Base-by-base conservation (phyloP, 2,329 filamentous ascomycete species). In the Colletotrichum tofieldiae region DNA sequence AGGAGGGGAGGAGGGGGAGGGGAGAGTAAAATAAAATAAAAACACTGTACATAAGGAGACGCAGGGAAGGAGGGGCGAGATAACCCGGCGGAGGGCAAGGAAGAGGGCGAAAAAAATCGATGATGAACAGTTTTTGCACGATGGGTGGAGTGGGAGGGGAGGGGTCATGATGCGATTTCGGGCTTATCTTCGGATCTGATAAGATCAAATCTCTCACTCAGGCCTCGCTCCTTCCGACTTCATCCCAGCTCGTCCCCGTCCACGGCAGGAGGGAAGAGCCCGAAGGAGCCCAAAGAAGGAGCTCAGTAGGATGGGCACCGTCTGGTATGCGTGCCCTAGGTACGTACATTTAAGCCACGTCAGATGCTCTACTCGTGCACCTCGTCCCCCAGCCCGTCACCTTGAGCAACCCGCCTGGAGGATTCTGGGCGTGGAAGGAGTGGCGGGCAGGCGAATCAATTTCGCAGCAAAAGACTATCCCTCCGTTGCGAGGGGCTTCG, bases 151-250 rank as follows among this genome's bases (percentile, higher is more conserved):
- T 43, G 47, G 29, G 54, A 39, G 37, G 23, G 41, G 67, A 61
- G 39, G 61, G 55, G 62, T 58, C 60, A 63, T 68, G 61, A 47
- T 73, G 72, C 65, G 65, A 63, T 65, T 74, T 74, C 72, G 72
- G 72, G 84, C 75, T 86, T 85, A 88, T 88, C 85, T 84, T 81
- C 76, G 81, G 84, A 87, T 87, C 85, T 81, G 85, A 87, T 87
- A 86, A 87, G 85, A 87, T 87, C 78, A 75, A 80, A 66, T 63
- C 58, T 70, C 41, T 64, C 49, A 64, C 23, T 60, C 41, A 32
- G 35, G 35, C 54, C 12, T 58, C 18, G 35, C 16, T 54, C 49
- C 49, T 41, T 41, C 61, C 61, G 35, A 52, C 49, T 43, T 41
- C 56, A 39, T 47, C 35, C 35, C 59, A 35, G 43, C 14, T 26